phyloP scores from a whole-genome alignment of 352 stramenopile species.

The Pythium insidiosum region DNA sequence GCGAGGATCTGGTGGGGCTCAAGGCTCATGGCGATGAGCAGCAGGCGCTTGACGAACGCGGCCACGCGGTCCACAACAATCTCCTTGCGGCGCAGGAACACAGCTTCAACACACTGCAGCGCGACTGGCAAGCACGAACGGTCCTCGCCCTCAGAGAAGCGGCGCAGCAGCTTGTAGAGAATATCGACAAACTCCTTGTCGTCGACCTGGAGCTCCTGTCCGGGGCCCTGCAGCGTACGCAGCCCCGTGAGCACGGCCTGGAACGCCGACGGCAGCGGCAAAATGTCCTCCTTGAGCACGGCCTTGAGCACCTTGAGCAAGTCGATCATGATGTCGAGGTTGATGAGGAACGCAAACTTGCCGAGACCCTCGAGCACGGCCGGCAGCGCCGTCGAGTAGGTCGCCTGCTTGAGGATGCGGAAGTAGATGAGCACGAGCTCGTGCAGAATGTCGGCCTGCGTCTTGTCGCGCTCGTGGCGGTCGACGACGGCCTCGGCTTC shows the following conservation, averaged over 20 bases:
- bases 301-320: slow-evolving; percentile 94
- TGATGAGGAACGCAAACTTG: slow-evolving; percentile 96
- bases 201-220: slow-evolving; percentile 94
- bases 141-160: slow-evolving; percentile 58
- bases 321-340: slow-evolving; percentile 97
- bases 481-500: slow-evolving; percentile 93
- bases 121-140: slow-evolving; percentile 57
- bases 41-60: slow-evolving; percentile 93
- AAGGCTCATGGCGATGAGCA: slow-evolving; percentile 85
- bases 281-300: slow-evolving; percentile 75
- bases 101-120: slow-evolving; percentile 88
- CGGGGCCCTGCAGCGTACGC: slow-evolving; percentile 89
- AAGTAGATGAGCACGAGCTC: slow-evolving; percentile 96
- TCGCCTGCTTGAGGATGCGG: slow-evolving; percentile 91
- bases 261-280: slow-evolving; percentile 57
- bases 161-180: slow-evolving; percentile 87
- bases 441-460: slow-evolving; percentile 93
- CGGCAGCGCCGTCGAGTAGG: slow-evolving; percentile 84
- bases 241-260: slow-evolving; percentile 91
- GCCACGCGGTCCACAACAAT: slow-evolving; percentile 90
- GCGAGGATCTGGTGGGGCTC: slow-evolving; percentile 77
- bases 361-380: slow-evolving; percentile 89
- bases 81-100: slow-evolving; percentile 93
- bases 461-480: slow-evolving; percentile 88
- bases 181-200: slow-evolving; percentile 95